Conservation (phyloP, 106 monocot genomes). For the Gastrodia elata region DNA sequence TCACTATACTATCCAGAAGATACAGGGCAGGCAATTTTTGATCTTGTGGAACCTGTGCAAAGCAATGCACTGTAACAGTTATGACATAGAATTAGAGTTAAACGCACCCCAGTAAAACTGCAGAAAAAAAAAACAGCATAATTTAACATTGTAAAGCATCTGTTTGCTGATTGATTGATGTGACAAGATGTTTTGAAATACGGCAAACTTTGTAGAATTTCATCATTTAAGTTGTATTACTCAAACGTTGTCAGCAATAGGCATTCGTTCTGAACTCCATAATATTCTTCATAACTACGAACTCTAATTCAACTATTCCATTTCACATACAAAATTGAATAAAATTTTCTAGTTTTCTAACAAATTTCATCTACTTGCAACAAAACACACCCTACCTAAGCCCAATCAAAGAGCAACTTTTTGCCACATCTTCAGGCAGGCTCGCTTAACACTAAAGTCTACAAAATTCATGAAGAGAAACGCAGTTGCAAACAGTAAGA, state of each 20-base stretch:
- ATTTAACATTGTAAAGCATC: background rate
- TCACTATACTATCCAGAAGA: slow-evolving; percentile 94
- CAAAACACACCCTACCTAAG: background rate
- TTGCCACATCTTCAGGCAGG: background rate
- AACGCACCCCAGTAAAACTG: background rate
- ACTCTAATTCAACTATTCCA: background rate
- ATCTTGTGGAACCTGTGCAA: slow-evolving; percentile 55
- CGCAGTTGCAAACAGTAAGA: background rate
- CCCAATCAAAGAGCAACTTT: background rate
- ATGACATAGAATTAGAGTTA: background rate
- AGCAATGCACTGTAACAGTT: slow-evolving; percentile 11
- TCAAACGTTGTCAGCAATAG: background rate
- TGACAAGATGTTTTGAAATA: background rate
- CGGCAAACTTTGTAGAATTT: background rate
- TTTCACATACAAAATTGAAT: slow-evolving; percentile 5
- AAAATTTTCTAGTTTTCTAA: background rate
- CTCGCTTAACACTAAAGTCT: background rate
- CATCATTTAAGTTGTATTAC: background rate
- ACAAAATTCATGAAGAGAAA: background rate
- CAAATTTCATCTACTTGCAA: background rate
- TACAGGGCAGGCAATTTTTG: slow-evolving; percentile 89
- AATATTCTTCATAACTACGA: background rate
- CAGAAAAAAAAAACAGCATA: background rate
- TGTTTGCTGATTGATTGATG: background rate
- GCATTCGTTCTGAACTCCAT: background rate